phyloP scores from a whole-genome alignment of 2,329 filamentous ascomycete genomes.

The Ascochyta viciae-villosae region DNA sequence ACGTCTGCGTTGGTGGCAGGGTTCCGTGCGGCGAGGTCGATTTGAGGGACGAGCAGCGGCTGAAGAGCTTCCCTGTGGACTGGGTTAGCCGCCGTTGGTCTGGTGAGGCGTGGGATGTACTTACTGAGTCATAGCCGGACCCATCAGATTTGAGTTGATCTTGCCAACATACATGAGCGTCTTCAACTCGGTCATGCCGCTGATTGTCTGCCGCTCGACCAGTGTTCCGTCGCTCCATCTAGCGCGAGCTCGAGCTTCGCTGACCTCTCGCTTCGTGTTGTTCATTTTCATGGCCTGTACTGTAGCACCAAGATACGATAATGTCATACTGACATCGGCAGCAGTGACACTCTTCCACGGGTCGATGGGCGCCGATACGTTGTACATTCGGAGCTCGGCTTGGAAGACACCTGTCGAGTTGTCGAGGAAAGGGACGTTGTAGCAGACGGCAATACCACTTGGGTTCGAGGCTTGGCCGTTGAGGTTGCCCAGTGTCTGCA shows the following conservation, averaged over 20 bases:
- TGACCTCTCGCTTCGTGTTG: conserved; percentile 40
- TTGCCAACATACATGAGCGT: conserved; percentile 73
- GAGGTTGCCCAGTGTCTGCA: conserved; percentile 61
- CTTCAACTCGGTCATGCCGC: conserved; percentile 57
- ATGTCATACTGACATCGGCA: conserved; percentile 50
- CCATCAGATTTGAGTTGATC: conserved; percentile 66
- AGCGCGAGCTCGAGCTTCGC: conserved; percentile 26
- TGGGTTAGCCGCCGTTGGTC: conserved; percentile 19
- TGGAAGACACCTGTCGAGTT: conserved; percentile 73
- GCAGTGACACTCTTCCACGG: conserved; percentile 54
- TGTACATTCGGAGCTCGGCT: conserved; percentile 78
- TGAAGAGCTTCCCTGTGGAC: conserved; percentile 63
- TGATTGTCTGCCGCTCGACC: conserved; percentile 37
- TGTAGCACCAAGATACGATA: conserved; percentile 53
- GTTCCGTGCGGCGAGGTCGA: conserved; percentile 68
- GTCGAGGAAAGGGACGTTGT: conserved; percentile 78
- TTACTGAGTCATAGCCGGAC: conserved; percentile 66
- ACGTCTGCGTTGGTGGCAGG: conserved; percentile 58
- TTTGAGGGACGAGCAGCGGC: conserved; percentile 69
- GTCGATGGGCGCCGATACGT: conserved; percentile 65
- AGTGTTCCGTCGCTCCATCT: conserved; percentile 34
- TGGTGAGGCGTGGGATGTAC: conserved; percentile 32
- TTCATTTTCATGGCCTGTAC: conserved; percentile 50
- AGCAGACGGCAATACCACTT: conserved; percentile 80
- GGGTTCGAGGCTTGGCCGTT: conserved; percentile 69